Evolutionary conservation across 306 rosid genomes (phyloP).

Genomic region (Benincasa hispida): DNA sequence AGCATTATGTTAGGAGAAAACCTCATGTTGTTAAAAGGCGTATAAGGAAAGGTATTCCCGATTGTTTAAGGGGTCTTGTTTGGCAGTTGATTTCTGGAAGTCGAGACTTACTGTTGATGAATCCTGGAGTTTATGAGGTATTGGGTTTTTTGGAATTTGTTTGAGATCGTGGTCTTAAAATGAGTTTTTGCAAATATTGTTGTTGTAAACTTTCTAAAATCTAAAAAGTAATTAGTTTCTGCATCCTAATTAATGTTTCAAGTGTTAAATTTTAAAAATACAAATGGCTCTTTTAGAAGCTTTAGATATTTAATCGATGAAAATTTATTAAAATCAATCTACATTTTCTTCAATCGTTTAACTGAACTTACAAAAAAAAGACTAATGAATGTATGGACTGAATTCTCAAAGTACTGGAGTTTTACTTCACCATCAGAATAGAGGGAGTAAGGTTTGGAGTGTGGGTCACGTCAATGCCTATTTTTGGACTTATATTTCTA

Average conservation of each 20-base stretch:
- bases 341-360: not conserved
- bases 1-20: slow-evolving; percentile 74
- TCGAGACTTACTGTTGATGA: slow-evolving; percentile 91
- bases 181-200: not conserved
- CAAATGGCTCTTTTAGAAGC: not conserved
- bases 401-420: not conserved
- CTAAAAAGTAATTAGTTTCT: not conserved
- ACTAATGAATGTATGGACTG: not conserved
- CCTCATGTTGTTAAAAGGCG: slow-evolving; percentile 90
- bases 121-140: slow-evolving; percentile 99
- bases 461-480: not conserved
- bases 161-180: not conserved
- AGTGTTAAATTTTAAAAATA: not conserved
- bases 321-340: not conserved
- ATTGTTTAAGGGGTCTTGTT: slow-evolving; percentile 94
- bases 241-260: not conserved
- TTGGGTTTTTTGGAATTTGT: slow-evolving; percentile 9
- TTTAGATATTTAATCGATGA: not conserved
- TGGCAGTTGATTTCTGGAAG: slow-evolving; percentile 99
- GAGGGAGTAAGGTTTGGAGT: not conserved
- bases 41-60: slow-evolving; percentile 97
- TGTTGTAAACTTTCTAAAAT: not conserved
- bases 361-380: not conserved
- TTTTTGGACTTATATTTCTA: not conserved
- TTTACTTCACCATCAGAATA: not conserved